These are phyloP conservation scores for Aspergillus ochraceoroseus DNA, from an alignment of 2,329 filamentous ascomycete species.

Conservation along the genomic window DNA sequence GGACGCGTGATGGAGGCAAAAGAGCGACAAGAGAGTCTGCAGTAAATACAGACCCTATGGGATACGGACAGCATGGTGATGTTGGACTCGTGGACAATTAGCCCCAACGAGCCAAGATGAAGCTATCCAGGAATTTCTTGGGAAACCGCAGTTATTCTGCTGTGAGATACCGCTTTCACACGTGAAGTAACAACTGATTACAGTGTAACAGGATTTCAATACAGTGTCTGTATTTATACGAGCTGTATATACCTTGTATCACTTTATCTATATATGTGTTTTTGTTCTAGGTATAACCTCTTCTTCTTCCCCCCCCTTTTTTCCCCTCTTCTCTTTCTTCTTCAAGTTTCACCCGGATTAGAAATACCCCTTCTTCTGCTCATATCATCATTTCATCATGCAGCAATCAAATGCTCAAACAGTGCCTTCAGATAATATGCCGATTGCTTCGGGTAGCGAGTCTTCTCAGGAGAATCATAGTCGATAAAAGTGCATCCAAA, in stretches of 20 bases:
- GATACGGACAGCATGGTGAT: neutral
- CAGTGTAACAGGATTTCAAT: neutral
- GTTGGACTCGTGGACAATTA: neutral
- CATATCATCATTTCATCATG: conserved; percentile 1
- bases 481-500: too few relatives aligned
- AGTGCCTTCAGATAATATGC: too few relatives aligned
- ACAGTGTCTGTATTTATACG: neutral
- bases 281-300: too few relatives aligned
- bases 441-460: too few relatives aligned
- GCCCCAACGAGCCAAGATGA: neutral
- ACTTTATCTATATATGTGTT: too few relatives aligned
- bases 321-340: too few relatives aligned
- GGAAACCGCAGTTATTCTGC: neutral
- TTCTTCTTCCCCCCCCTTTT: too few relatives aligned
- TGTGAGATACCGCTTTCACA: neutral
- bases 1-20: conserved; percentile 37
- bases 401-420: conserved; percentile 48
- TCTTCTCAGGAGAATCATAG: too few relatives aligned
- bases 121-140: neutral
- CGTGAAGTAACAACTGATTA: neutral
- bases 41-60: conserved; percentile 1
- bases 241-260: too few relatives aligned
- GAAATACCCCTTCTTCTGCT: neutral
- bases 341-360: too few relatives aligned
- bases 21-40: neutral